Percentiles rank a stretch among this genome's conserved stretches.
These are phyloP conservation scores for Hanseniaspora guilliermondii DNA, from an alignment of 805 yeast species.

Conservation along the genomic window DNA sequence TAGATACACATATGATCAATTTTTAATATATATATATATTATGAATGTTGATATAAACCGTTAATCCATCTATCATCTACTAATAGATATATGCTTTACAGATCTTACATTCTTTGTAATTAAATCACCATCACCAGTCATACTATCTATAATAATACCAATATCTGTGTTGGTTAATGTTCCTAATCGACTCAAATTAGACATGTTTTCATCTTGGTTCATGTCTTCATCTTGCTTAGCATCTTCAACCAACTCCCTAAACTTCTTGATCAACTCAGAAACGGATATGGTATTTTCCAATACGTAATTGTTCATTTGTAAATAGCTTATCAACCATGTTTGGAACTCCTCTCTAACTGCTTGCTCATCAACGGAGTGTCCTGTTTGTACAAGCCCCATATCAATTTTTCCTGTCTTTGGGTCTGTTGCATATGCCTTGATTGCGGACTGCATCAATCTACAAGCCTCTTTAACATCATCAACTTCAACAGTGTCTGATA, in stretches of 20 bases:
- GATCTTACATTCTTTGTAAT: slow-evolving; percentile 4
- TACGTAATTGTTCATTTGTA: neutral
- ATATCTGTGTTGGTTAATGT: slow-evolving; percentile 6
- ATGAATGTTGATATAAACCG: no score
- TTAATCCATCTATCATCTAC: no score
- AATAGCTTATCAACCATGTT: slow-evolving; percentile 18
- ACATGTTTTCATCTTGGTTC: neutral
- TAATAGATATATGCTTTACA: slow-evolving; percentile 2
- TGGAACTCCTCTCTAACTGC: slow-evolving; percentile 57
- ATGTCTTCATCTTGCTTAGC: neutral
- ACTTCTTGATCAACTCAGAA: slow-evolving; percentile 43
- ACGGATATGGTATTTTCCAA: slow-evolving; percentile 34
- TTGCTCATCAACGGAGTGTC: slow-evolving; percentile 82
- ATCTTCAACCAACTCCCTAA: slow-evolving; percentile 48
- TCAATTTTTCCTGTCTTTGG: slow-evolving; percentile 94
- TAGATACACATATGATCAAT: no score
- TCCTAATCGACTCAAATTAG: neutral
- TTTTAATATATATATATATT: neutral
- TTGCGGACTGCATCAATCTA: slow-evolving; percentile 80
- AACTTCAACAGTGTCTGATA: slow-evolving; percentile 56
- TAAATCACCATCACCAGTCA: slow-evolving; percentile 12
- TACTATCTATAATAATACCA: slow-evolving; percentile 4
- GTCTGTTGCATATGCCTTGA: slow-evolving; percentile 96
- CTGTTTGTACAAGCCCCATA: slow-evolving; percentile 94
- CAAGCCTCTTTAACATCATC: slow-evolving; percentile 89